phyloP scores from a whole-genome alignment of 2,329 filamentous ascomycete species.

The Epicoccum nigrum region DNA sequence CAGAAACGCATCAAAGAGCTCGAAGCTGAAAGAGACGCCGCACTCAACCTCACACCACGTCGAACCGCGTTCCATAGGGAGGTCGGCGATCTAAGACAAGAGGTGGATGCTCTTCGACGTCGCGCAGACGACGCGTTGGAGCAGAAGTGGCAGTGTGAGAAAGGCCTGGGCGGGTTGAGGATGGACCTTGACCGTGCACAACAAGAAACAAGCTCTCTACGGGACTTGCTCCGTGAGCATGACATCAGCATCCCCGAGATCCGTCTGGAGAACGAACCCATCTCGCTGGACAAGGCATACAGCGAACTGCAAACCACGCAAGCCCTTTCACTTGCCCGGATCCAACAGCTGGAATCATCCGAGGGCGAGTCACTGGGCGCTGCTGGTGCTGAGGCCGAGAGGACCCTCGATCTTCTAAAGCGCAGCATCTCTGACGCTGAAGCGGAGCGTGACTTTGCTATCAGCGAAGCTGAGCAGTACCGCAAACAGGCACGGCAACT shows the following conservation, averaged over 20 bases:
- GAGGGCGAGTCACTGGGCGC: conserved; percentile 49
- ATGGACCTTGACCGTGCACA: conserved; percentile 97
- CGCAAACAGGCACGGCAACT: conserved; percentile 66
- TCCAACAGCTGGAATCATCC: conserved; percentile 67
- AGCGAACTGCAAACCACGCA: conserved; percentile 76
- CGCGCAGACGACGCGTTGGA: conserved; percentile 93
- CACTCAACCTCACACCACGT: conserved; percentile 71
- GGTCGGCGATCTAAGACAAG: conserved; percentile 77
- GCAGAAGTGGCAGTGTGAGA: conserved; percentile 95
- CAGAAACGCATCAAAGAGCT: conserved; percentile 78
- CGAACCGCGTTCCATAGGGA: conserved; percentile 84
- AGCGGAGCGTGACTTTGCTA: conserved; percentile 74
- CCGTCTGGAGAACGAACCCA: conserved; percentile 60
- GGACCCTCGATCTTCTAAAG: conserved; percentile 70
- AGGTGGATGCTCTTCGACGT: conserved; percentile 82
- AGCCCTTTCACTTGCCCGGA: conserved; percentile 67
- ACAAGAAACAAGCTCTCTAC: conserved; percentile 86
- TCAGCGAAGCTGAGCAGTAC: conserved; percentile 67
- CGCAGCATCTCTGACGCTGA: conserved; percentile 71
- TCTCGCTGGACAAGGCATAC: conserved; percentile 76
- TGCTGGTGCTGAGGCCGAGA: conserved; percentile 58
- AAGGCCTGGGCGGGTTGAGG: conserved; percentile 84
- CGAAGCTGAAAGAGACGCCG: conserved; percentile 77
- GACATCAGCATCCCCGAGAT: conserved; percentile 76
- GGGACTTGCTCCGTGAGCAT: conserved; percentile 77